Conservation (phyloP, 176 grass and related monocot genomes). For the Musa beccarii region DNA sequence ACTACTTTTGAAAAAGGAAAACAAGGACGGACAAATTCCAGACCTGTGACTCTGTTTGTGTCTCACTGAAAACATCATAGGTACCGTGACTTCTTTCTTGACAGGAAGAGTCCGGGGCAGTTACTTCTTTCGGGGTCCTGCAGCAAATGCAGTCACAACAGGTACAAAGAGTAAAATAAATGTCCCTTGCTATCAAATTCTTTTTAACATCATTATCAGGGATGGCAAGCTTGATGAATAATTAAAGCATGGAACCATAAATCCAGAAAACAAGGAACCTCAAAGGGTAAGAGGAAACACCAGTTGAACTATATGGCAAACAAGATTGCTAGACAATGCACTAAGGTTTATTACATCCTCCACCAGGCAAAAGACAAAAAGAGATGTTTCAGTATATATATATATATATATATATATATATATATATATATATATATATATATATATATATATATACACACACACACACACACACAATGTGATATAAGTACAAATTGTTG, state of each 20-base stretch:
- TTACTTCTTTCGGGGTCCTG: conserved; percentile 50
- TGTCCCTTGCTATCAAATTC: background rate
- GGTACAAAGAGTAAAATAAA: background rate
- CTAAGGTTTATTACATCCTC: background rate
- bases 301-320: background rate
- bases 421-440: too few relatives aligned
- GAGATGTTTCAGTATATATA: background rate
- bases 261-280: background rate
- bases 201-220: background rate
- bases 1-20: background rate
- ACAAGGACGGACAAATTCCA: conserved; percentile 1
- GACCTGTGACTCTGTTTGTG: conserved; percentile 86
- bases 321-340: background rate
- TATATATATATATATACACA: too few relatives aligned
- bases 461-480: too few relatives aligned
- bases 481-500: background rate
- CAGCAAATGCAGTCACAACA: conserved; percentile 1
- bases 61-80: conserved; percentile 76
- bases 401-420: too few relatives aligned
- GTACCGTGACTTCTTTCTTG: conserved; percentile 22
- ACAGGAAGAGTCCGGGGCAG: conserved; percentile 10
- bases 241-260: background rate
- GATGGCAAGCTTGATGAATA: too few relatives aligned
- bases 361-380: background rate
- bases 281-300: background rate